Base-by-base conservation (phyloP, 2,329 filamentous ascomycete species). In the Plectosphaerella sp. region DNA sequence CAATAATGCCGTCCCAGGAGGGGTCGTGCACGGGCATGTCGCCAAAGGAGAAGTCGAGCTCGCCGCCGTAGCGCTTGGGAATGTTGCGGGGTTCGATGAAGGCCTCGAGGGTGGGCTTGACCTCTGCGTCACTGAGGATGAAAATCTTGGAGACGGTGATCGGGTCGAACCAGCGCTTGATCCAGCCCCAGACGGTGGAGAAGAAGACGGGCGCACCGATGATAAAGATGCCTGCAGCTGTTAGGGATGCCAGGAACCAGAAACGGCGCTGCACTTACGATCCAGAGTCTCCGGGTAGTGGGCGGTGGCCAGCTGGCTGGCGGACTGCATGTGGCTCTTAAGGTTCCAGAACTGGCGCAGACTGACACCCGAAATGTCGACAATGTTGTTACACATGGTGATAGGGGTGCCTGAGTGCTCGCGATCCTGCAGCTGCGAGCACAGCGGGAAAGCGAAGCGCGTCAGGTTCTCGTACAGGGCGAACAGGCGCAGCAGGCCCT, bases 121-220 rank as follows among this genome's bases (percentile, higher is more conserved):
- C 87, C 69, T 96, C 90, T 51, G 81, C 66, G 9, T 83, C 75
- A 47, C 79, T 78, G 51, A 97, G 82, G 61, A 97, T 94, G 69
- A 96, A 96, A 67, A 97, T 97, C 75, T 97, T 97, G 62, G 90
- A 94, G 3, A 91, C 89, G 35, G 93, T 97, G 56, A 91, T 91
- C 7, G 92, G 92, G 72, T 92, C 88, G 64, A 96, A 96, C 91
- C 92, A 96, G 64, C 88, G 87, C 78, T 96, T 96, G 72, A 96
- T 82, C 91, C 91, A 96, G 59, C 89, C 85, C 92, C 92, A 93
- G 54, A 96, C 89, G 3, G 91, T 96, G 48, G 88, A 88, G 75
- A 96, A 96, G 79, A 96, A 96, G 45, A 81, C 74, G 8, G 93
- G 93, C 1, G 93, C 93, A 55, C 92, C 92, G 57, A 97, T 91